These are phyloP conservation scores for Talaromyces sp. DNA, from an alignment of 2,329 filamentous ascomycete species.

Conservation along the genomic window DNA sequence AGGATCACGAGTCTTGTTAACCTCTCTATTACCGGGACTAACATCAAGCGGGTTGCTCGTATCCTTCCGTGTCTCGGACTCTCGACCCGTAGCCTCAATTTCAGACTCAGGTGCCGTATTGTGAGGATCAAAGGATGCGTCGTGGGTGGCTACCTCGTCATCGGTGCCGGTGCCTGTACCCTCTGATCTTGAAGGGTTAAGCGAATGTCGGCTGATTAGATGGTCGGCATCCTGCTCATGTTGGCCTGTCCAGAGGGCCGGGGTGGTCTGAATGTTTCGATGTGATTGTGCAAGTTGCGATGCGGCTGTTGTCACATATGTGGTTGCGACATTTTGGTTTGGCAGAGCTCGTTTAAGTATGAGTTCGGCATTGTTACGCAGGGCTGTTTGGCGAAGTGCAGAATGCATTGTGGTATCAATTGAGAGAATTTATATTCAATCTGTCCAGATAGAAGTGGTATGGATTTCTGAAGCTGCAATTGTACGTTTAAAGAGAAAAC, in stretches of 20 bases:
- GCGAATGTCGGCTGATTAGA: slow-evolving; percentile 50
- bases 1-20: slow-evolving; percentile 47
- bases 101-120: slow-evolving; percentile 63
- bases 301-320: background rate
- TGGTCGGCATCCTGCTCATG: slow-evolving; percentile 6
- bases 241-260: slow-evolving; percentile 5
- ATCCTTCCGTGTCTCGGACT: slow-evolving; percentile 39
- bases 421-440: background rate
- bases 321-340: background rate
- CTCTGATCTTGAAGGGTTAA: slow-evolving; percentile 63
- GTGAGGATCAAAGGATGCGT: slow-evolving; percentile 64
- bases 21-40: slow-evolving; percentile 56
- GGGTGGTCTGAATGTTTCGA: slow-evolving; percentile 5
- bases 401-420: slow-evolving; percentile 2
- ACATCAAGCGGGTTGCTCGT: slow-evolving; percentile 52
- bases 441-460: background rate
- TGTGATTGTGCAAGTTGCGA: background rate
- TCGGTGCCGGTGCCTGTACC: slow-evolving; percentile 64
- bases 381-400: background rate
- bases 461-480: background rate
- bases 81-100: slow-evolving; percentile 26
- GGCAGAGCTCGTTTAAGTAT: background rate
- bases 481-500: background rate
- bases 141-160: slow-evolving; percentile 52
- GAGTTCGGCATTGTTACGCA: background rate